Base-by-base conservation (phyloP, 306 rosid species). In the Vigna angularis region DNA sequence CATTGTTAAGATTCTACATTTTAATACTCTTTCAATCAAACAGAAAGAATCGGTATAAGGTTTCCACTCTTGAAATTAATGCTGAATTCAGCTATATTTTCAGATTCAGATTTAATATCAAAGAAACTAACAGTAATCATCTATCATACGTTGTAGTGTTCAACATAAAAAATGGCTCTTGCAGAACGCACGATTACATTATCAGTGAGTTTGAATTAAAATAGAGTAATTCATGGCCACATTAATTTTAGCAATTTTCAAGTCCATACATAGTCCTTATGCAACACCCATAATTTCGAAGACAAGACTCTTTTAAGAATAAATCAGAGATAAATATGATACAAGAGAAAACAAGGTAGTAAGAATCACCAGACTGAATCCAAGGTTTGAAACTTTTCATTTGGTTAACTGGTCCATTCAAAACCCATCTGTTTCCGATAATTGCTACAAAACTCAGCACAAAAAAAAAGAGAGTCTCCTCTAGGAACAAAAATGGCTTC, bases 61-160 rank as follows among this genome's bases (percentile, higher is more conserved):
- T 79, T 16, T 58, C 70, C 24, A 58, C 53, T 70, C 76, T 59
- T n/a, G 30, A 42, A 26, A 51, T 44, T 13, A 16, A 51, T 52
- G 10, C 59, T 42, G 18, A 72, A 44, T 4, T 51, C 67, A 42
- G 61, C 17, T 5, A 8, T 15, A 10, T 50, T 12, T 53, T 38
- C 45, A 32, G 5, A 66, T 18, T 57, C 55, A 50, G 26, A 64
- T 20, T 51, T 18, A n/a, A 1, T 61, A n/a, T 2, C 6, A 62
- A n/a, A 11, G 45, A 75, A 62, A 58, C 26, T 9, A 58, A 58
- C 48, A 44, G 14, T 10, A 44, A 2, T 44, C 48, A 2, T 44
- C 48, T 44, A 10, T 10, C 2, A 44, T 10, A 44, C 11, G 9
- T 8, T 9, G 59, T 8, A 17, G 26, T 0, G 13, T 53, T 53